Evolutionary conservation across 1,139 yeast species (phyloP).

Genomic region (Schwanniomyces etchellsii): DNA sequence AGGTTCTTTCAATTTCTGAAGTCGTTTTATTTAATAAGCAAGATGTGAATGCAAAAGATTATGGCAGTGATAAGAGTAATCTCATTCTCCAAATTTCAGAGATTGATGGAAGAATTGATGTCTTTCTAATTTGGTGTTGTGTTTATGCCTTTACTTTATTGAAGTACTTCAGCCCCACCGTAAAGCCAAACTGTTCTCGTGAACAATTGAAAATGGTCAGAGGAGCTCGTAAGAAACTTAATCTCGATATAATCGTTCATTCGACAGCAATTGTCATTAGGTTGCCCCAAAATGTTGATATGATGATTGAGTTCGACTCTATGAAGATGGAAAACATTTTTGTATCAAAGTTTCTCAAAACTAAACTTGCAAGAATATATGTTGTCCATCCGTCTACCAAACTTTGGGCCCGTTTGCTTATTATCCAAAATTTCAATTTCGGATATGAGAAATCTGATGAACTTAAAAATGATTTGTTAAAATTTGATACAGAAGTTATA

Average conservation of each 20-base stretch:
- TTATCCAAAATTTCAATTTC: conserved; percentile 19
- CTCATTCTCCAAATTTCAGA: conserved; percentile 28
- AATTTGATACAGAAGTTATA: conserved; percentile 22
- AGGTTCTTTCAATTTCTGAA: conserved; percentile 21
- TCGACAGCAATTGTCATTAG: conserved; percentile 41
- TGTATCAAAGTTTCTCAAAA: conserved; percentile 21
- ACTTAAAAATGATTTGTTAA: conserved; percentile 14
- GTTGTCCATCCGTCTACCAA: conserved; percentile 51
- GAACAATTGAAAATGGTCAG: conserved; percentile 20
- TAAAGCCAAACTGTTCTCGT: conserved; percentile 22
- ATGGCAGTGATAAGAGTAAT: conserved; percentile 14
- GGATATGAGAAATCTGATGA: conserved; percentile 17
- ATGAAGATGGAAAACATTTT: conserved; percentile 25
- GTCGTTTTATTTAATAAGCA: too few species aligned
- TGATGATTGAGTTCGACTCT: conserved; percentile 46
- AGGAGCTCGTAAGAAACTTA: conserved; percentile 18
- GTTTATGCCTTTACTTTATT: conserved; percentile 34
- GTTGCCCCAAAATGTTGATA: conserved; percentile 46
- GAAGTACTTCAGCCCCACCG: conserved; percentile 32
- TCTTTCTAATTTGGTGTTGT: conserved; percentile 40
- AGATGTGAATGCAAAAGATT: conserved; percentile 15
- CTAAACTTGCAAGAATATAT: conserved; percentile 41
- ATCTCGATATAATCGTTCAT: conserved; percentile 31
- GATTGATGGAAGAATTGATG: conserved; percentile 35
- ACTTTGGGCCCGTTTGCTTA: conserved; percentile 37